Evolutionary conservation across 2,329 filamentous ascomycete species (phyloP).

Genomic region (Fusarium caatingaense): DNA sequence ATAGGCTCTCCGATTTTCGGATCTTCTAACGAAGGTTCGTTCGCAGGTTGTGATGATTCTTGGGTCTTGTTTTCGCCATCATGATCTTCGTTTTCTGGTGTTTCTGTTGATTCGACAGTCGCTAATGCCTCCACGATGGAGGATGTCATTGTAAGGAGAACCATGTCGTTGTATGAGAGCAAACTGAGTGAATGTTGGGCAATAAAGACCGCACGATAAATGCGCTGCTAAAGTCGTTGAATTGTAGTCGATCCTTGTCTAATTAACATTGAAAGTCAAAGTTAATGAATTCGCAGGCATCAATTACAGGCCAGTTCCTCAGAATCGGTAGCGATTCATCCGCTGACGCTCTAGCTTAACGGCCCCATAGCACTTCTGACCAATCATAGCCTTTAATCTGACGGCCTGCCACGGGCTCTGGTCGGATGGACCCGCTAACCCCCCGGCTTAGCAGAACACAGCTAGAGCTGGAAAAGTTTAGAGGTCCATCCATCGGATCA

Average conservation of each 20-base stretch:
- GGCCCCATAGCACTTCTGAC: not conserved
- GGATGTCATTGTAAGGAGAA: conserved; percentile 80
- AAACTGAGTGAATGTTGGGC: rapidly evolving
- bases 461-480: conserved; percentile 47
- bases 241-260: not conserved
- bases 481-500: conserved; percentile 37
- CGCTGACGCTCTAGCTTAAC: conserved; percentile 27
- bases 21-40: conserved; percentile 64
- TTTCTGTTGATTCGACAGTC: conserved; percentile 42
- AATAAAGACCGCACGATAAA: not conserved
- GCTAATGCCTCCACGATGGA: conserved; percentile 72
- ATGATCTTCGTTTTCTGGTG: conserved; percentile 14
- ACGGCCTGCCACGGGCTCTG: conserved; percentile 21
- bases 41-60: conserved; percentile 38
- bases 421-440: conserved; percentile 37
- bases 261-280: conserved; percentile 8
- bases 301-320: conserved; percentile 20
- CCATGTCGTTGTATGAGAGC: conserved; percentile 62
- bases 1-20: conserved; percentile 73
- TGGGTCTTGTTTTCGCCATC: conserved; percentile 33
- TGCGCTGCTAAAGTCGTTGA: not conserved
- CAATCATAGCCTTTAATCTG: conserved; percentile 14
- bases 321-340: conserved; percentile 29
- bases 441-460: conserved; percentile 37
- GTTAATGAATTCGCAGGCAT: conserved; percentile 6